Evolutionary conservation across 75 land plant species (phyloP).

Genomic region (Pinus taeda): DNA sequence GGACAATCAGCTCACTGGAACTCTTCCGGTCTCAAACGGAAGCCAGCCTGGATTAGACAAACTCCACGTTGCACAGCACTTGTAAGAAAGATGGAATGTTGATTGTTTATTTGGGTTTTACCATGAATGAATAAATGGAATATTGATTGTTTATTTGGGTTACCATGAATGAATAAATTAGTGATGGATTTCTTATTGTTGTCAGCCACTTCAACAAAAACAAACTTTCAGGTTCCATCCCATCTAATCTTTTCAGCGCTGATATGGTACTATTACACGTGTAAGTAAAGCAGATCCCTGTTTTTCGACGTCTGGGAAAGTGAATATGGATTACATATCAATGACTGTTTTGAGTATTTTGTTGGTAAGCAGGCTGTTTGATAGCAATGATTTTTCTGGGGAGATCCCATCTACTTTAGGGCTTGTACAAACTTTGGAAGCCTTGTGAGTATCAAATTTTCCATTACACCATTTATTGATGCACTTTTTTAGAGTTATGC

Average conservation of each 20-base stretch:
- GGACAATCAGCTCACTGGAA: conserved; percentile 53
- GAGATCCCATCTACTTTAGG: conserved; percentile 12
- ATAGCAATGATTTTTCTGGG: conserved; percentile 17
- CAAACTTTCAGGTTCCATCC: conserved; percentile 48
- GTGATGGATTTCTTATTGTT: neutral
- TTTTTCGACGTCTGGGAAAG: too few species aligned
- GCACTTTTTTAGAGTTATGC: conserved; percentile 1
- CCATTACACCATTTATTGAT: neutral
- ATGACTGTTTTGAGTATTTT: neutral
- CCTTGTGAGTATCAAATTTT: conserved; percentile 12
- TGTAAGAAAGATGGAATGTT: conserved; percentile 40
- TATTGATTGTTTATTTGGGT: neutral
- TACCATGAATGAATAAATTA: neutral
- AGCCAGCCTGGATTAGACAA: conserved; percentile 44
- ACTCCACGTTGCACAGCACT: conserved; percentile 47
- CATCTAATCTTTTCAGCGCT: conserved; percentile 43
- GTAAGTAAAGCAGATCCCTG: conserved; percentile 8
- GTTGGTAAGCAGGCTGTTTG: conserved; percentile 15
- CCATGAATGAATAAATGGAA: neutral
- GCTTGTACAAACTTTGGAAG: neutral
- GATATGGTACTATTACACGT: conserved; percentile 31
- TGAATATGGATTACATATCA: neutral
- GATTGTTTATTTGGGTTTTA: too few species aligned
- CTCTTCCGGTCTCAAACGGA: conserved; percentile 52
- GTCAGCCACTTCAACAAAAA: conserved; percentile 62